A percentile compares a stretch with the other conserved stretches of the same genome.
phyloP scores from a whole-genome alignment of 2,329 filamentous ascomycete genomes.

The Trichoderma polysporum region DNA sequence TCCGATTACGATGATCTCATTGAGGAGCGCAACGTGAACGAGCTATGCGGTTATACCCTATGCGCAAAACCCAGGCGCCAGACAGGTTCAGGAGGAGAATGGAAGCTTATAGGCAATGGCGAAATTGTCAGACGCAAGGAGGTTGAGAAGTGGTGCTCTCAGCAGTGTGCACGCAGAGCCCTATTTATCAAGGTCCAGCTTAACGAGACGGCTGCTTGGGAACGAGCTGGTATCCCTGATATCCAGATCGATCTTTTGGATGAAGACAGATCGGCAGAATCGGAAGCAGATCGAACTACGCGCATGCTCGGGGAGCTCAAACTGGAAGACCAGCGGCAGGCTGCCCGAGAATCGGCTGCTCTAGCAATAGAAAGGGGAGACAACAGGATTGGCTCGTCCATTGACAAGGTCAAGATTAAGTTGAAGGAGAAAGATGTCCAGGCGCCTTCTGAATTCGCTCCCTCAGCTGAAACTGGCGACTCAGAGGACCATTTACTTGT shows the following conservation, averaged over 20 bases:
- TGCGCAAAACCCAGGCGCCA: slow-evolving; percentile 66
- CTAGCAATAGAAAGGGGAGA: slow-evolving; percentile 53
- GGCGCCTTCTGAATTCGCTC: slow-evolving; percentile 24
- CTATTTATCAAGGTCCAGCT: slow-evolving; percentile 89
- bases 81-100: slow-evolving; percentile 59
- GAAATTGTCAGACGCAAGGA: slow-evolving; percentile 70
- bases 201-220: slow-evolving; percentile 80
- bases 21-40: slow-evolving; percentile 82
- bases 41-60: slow-evolving; percentile 78
- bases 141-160: slow-evolving; percentile 84
- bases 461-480: slow-evolving; percentile 33
- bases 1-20: slow-evolving; percentile 87
- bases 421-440: slow-evolving; percentile 51
- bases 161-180: slow-evolving; percentile 73
- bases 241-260: slow-evolving; percentile 63
- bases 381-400: slow-evolving; percentile 22
- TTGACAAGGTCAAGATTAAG: slow-evolving; percentile 45
- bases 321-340: slow-evolving; percentile 45
- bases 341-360: slow-evolving; percentile 40
- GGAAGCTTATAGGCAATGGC: slow-evolving; percentile 60
- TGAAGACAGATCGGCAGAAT: slow-evolving; percentile 57
- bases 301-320: slow-evolving; percentile 43
- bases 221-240: slow-evolving; percentile 61
- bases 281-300: slow-evolving; percentile 41
- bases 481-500: slow-evolving; percentile 46